Evolutionary conservation across 2,329 filamentous ascomycete genomes (phyloP), one percentile per base, ranked within the genome.

Genomic region (Coniosporium tulheliwenetii): DNA sequence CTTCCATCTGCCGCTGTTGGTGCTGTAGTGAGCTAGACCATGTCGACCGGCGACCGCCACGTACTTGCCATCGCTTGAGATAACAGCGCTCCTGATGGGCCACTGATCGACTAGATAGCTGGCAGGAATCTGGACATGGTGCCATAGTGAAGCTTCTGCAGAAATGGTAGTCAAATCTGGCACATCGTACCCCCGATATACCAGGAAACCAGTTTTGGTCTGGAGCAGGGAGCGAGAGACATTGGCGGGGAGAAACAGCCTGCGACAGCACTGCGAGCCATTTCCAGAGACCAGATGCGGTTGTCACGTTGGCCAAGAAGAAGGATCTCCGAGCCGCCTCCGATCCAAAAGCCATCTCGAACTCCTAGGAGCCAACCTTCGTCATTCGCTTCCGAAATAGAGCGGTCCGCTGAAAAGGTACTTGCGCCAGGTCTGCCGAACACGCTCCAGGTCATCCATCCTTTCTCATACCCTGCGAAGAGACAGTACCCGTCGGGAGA

Each of bases 381-480:
- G 26, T 71, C 73, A 52, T 91, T 89, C 5, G 64, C 63, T 38
- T 71, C 63, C 2, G 79, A 76, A 32, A 85, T 66, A 2, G 64
- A 61, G 19, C 68, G 65, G 50, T 93, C 83, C 10, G 75, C 70
- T 5, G 72, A 70, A 56, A 96, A 96, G 54, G 85, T 94, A 50
- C 77, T 85, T 41, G 81, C 86, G 10, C 86, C 80, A 2, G 81
- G 73, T 59, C 94, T 95, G 30, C 91, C 91, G 60, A 93, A 98
- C 32, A 96, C 91, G 57, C 89, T 96, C 89, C 89, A 98, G 37
- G 79, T 89, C 4, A 84, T 81, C 91, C 91, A 98, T 1, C 91
- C 93, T 43, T 80, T 78, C 52, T 91, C 80, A 54, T 89, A 96
- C 1, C 89, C 91, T 36, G 82, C 86, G 60, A 98, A 95, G 8